These are phyloP conservation scores for Daldinia grandis DNA, from an alignment of 495 filamentous ascomycete genomes.

Conservation along the genomic window DNA sequence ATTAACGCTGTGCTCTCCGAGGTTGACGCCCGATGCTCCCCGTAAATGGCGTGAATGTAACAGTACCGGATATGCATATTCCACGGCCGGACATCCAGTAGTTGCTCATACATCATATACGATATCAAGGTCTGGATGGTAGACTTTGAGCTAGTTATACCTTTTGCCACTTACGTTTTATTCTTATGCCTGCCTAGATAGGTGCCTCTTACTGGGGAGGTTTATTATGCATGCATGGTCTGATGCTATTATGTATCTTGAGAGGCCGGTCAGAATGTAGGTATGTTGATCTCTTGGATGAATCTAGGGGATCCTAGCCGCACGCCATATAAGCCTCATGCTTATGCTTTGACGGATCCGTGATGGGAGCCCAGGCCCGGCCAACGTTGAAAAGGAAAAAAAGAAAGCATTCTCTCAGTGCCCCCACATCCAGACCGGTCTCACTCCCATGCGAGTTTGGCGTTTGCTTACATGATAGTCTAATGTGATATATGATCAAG, in stretches of 20 bases:
- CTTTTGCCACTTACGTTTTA: neutral
- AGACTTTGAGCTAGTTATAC: too few species aligned
- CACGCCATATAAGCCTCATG: conserved; percentile 2
- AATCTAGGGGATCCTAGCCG: neutral
- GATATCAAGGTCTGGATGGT: neutral
- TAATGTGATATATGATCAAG: conserved; percentile 1
- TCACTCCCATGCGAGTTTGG: conserved; percentile 9
- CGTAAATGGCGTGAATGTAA: neutral
- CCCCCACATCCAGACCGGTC: neutral
- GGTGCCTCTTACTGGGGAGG: too few species aligned
- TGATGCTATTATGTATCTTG: neutral
- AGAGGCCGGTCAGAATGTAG: neutral
- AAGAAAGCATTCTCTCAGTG: neutral
- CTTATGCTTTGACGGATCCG: neutral
- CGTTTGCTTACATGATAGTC: neutral
- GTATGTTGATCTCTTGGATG: neutral
- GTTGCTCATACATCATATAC: neutral
- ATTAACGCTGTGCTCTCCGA: neutral
- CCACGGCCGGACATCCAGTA: neutral
- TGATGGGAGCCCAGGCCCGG: neutral
- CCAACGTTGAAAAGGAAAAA: neutral
- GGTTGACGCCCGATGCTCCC: neutral
- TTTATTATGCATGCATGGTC: neutral
- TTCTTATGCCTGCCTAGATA: neutral
- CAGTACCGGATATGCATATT: neutral